These are phyloP conservation scores for Cyberlindnera amylophila DNA, from an alignment of 805 yeast genomes.

Conservation along the genomic window DNA sequence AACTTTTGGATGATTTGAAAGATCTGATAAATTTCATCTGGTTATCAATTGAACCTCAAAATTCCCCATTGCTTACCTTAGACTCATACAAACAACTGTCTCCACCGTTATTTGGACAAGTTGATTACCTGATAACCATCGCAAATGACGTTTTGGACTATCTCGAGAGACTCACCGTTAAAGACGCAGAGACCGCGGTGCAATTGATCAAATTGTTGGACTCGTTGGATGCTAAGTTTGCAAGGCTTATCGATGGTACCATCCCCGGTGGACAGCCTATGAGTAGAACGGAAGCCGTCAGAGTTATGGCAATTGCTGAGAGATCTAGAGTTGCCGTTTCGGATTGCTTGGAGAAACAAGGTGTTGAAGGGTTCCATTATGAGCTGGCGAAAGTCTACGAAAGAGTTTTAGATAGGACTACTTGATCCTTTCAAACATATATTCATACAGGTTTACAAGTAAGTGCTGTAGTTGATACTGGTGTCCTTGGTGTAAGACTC, in stretches of 20 bases:
- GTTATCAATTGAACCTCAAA: slow-evolving; percentile 48
- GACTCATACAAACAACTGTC: slow-evolving; percentile 11
- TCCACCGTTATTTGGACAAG: slow-evolving; percentile 50
- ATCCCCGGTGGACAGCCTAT: slow-evolving; percentile 33
- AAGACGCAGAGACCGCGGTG: slow-evolving; percentile 27
- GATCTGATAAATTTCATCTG: slow-evolving; percentile 54
- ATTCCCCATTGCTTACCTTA: slow-evolving; percentile 14
- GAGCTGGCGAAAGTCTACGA: slow-evolving; percentile 44
- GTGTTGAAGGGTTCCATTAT: slow-evolving; percentile 39
- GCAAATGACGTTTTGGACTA: slow-evolving; percentile 69
- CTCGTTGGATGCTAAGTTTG: slow-evolving; percentile 40
- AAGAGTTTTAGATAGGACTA: slow-evolving; percentile 36
- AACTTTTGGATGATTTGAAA: slow-evolving; percentile 43
- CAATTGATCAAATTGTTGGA: slow-evolving; percentile 34
- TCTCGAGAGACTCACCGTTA: slow-evolving; percentile 34
- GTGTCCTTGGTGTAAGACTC: slow-evolving; percentile 9
- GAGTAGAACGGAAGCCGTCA: slow-evolving; percentile 46
- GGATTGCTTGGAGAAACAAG: slow-evolving; percentile 30
- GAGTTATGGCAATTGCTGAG: slow-evolving; percentile 50
- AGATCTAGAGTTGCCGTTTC: slow-evolving; percentile 44
- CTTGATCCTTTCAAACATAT: slow-evolving; percentile 4
- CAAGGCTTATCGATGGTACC: slow-evolving; percentile 33
- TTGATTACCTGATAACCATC: slow-evolving; percentile 55
- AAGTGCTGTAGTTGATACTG: slow-evolving; percentile 4
- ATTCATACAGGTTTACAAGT: too few species aligned